Conservation (phyloP, 257 asterid species). For the Leptodermis oblonga region DNA sequence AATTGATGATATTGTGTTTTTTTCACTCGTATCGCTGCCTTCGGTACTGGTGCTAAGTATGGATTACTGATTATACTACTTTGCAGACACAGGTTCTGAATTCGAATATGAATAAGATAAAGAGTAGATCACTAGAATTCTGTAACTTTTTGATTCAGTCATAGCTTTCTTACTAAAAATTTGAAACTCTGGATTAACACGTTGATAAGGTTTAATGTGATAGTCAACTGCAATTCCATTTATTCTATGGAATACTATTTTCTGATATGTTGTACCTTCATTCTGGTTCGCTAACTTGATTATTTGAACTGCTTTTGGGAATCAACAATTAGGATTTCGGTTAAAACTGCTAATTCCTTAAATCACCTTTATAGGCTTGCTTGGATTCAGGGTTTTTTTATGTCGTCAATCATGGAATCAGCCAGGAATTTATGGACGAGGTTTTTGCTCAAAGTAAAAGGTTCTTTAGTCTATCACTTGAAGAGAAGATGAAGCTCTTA, state of each 20-base stretch:
- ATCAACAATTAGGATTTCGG: neutral
- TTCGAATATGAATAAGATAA: neutral
- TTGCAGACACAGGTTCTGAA: neutral
- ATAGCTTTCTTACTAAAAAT: neutral
- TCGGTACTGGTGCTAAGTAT: too few species aligned
- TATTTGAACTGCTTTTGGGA: neutral
- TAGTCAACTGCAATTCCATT: too few species aligned
- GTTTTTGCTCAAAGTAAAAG: slow-evolving; percentile 73
- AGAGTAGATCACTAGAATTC: neutral
- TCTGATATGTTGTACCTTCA: neutral
- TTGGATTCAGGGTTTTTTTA: slow-evolving; percentile 85
- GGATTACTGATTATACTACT: too few species aligned
- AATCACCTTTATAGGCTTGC: slow-evolving; percentile 54
- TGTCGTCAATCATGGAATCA: slow-evolving; percentile 81
- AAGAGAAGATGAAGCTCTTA: slow-evolving; percentile 79
- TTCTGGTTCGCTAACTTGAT: neutral
- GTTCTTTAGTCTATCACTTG: slow-evolving; percentile 56
- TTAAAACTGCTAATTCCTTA: neutral
- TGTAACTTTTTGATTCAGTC: neutral
- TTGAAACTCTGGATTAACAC: too few species aligned
- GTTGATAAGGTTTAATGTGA: too few species aligned
- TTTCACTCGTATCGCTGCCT: neutral
- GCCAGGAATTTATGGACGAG: slow-evolving; percentile 62
- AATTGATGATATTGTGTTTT: too few species aligned
- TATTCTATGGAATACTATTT: neutral